These are phyloP conservation scores for Backusella tarrabulga DNA, from an alignment of 192 early-diverging fungal species.

Conservation along the genomic window DNA sequence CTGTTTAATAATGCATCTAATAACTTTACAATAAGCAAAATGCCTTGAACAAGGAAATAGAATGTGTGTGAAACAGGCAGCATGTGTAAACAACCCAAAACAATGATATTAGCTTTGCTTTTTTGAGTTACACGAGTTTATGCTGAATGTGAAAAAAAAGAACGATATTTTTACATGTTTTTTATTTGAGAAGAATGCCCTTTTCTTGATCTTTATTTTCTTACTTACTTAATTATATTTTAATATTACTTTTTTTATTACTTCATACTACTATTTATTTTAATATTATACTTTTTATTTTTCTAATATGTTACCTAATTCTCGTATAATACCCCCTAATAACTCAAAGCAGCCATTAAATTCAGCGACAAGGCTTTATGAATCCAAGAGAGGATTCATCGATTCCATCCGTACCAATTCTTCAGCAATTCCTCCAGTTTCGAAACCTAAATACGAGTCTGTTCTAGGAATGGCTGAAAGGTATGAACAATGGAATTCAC, in stretches of 20 bases:
- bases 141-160: slow-evolving; percentile 1
- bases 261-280: neutral
- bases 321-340: slow-evolving; percentile 14
- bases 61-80: neutral
- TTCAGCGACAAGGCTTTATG: neutral
- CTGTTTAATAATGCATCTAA: neutral
- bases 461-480: neutral
- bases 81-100: neutral
- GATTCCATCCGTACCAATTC: neutral
- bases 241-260: neutral
- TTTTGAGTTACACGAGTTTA: neutral
- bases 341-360: neutral
- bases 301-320: slow-evolving; percentile 25
- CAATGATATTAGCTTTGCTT: neutral
- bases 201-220: neutral
- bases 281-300: neutral
- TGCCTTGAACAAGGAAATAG: neutral
- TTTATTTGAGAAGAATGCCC: neutral
- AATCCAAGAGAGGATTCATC: slow-evolving; percentile 10
- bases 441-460: neutral
- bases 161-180: neutral
- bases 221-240: neutral
- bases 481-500: neutral
- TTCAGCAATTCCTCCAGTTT: neutral
- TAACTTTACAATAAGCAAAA: neutral